These are phyloP conservation scores for Barnettozyma botsteinii DNA, from an alignment of 805 yeast genomes.

Conservation along the genomic window DNA sequence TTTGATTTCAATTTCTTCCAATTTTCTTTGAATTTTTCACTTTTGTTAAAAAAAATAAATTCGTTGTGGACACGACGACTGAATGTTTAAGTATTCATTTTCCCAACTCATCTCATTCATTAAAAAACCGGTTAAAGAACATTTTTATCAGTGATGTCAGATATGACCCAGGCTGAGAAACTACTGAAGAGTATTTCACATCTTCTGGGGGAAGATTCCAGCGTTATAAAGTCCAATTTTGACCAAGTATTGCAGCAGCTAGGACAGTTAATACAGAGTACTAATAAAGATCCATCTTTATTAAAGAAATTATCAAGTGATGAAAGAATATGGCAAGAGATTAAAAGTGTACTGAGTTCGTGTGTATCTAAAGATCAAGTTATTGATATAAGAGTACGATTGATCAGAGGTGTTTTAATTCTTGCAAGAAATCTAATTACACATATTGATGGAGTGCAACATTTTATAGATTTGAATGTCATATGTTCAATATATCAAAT, in stretches of 20 bases:
- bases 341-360: not conserved
- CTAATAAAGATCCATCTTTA: not conserved
- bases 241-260: not conserved
- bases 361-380: not conserved
- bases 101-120: not conserved
- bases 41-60: not conserved
- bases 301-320: not conserved
- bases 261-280: not conserved
- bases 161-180: not conserved
- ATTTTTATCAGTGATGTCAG: not conserved
- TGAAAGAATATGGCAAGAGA: not conserved
- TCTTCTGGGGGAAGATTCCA: not conserved
- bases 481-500: constrained; percentile 2
- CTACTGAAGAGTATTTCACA: not conserved
- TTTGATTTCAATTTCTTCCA: not conserved
- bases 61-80: not conserved
- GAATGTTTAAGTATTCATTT: not conserved
- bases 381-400: constrained; percentile 24
- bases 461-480: constrained; percentile 9
- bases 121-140: too few relatives aligned
- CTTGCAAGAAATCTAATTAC: constrained; percentile 43
- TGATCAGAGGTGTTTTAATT: constrained; percentile 42
- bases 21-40: not conserved
- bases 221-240: not conserved
- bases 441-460: constrained; percentile 27